A percentile compares a stretch with the other conserved stretches of the same genome.
These are phyloP conservation scores for Leccinum olivaceoglutinosum DNA, from an alignment of 1,284 basidiomycete genomes.

Conservation along the genomic window DNA sequence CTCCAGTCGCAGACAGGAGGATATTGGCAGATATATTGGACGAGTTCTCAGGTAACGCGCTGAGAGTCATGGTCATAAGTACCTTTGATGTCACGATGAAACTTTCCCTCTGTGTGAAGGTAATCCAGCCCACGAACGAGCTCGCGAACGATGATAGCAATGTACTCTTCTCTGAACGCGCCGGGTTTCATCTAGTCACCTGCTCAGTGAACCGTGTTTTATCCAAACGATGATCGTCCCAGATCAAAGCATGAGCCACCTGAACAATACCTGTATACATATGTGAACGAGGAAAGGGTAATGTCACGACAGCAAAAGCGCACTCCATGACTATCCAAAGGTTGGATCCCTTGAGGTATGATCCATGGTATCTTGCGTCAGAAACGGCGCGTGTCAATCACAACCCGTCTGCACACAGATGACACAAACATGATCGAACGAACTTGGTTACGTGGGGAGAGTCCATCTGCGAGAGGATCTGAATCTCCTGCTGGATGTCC, in stretches of 20 bases:
- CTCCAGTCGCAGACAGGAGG: slow-evolving; percentile 88
- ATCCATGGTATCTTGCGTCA: slow-evolving; percentile 82
- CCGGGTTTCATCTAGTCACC: slow-evolving; percentile 89
- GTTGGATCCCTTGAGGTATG: slow-evolving; percentile 90
- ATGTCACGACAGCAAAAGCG: slow-evolving; percentile 24
- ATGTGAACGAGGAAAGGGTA: slow-evolving; percentile 8
- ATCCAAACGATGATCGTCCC: slow-evolving; percentile 37
- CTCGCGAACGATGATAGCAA: slow-evolving; percentile 94
- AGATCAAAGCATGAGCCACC: slow-evolving; percentile 83
- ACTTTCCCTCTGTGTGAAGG: slow-evolving; percentile 91
- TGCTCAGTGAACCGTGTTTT: slow-evolving; percentile 19
- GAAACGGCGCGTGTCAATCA: slow-evolving; percentile 25
- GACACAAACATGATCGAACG: slow-evolving; percentile 30
- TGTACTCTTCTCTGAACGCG: slow-evolving; percentile 95
- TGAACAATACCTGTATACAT: slow-evolving; percentile 64
- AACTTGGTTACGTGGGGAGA: slow-evolving; percentile 94
- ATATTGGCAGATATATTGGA: slow-evolving; percentile 80
- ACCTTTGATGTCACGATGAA: slow-evolving; percentile 99
- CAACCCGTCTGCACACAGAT: slow-evolving; percentile 21
- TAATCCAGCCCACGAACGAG: slow-evolving; percentile 91
- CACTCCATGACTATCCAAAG: slow-evolving; percentile 99
- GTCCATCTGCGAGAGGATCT: slow-evolving; percentile 96
- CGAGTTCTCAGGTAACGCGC: slow-evolving; percentile 3
- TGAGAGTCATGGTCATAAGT: background rate
- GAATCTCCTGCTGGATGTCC: slow-evolving; percentile 98